Evolutionary conservation across 495 filamentous ascomycete genomes (phyloP).

Genomic region (Penicillium lividum): DNA sequence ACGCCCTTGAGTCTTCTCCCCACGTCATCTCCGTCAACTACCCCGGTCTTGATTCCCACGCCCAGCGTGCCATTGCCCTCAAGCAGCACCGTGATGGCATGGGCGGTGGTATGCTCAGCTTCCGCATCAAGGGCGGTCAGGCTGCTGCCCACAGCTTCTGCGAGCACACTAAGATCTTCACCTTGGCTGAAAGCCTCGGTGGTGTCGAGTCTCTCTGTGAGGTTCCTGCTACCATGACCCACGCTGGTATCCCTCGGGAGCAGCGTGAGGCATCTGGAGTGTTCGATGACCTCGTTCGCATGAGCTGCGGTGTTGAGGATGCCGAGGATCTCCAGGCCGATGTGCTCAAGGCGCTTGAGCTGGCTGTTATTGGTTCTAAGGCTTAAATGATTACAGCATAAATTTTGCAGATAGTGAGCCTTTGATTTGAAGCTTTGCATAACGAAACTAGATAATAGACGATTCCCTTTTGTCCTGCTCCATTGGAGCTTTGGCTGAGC

Average conservation of each 20-base stretch:
- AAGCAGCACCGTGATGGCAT: slow-evolving; percentile 93
- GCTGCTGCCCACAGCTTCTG: slow-evolving; percentile 90
- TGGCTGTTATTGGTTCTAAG: slow-evolving; percentile 53
- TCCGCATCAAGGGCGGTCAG: slow-evolving; percentile 89
- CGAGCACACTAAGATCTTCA: slow-evolving; percentile 84
- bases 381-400: background rate
- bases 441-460: slow-evolving; percentile 28
- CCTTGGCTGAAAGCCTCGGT: slow-evolving; percentile 88
- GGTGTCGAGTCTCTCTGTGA: slow-evolving; percentile 93
- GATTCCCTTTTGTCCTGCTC: slow-evolving; percentile 13
- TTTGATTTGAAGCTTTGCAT: slow-evolving; percentile 10
- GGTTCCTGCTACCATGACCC: slow-evolving; percentile 92
- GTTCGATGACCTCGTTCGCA: slow-evolving; percentile 92
- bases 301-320: slow-evolving; percentile 95
- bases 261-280: slow-evolving; percentile 90
- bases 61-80: slow-evolving; percentile 77
- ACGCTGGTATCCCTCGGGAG: slow-evolving; percentile 88
- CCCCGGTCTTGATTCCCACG: slow-evolving; percentile 84
- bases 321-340: slow-evolving; percentile 79
- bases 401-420: background rate
- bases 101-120: slow-evolving; percentile 96
- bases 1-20: slow-evolving; percentile 74
- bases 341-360: slow-evolving; percentile 81
- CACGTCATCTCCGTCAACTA: slow-evolving; percentile 91
- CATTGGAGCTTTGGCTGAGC: background rate